These are phyloP conservation scores for Sugiyamaella novakii DNA, from an alignment of 1,139 yeast species.

Conservation along the genomic window DNA sequence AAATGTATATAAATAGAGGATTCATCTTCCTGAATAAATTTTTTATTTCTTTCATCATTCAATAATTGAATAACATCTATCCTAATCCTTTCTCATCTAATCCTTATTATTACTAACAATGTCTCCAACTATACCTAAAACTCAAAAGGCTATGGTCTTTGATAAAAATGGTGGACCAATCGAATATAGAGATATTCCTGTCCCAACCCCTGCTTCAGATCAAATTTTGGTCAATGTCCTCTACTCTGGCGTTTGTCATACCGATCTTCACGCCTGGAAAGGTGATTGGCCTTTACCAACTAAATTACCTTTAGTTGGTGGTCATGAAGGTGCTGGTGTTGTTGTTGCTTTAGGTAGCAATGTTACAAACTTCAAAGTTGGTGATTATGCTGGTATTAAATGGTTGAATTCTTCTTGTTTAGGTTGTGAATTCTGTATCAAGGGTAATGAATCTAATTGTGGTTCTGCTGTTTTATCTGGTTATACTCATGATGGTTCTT, in stretches of 20 bases:
- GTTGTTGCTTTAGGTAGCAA: slow-evolving; percentile 72
- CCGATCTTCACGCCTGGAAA: slow-evolving; percentile 72
- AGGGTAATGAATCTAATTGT: slow-evolving; percentile 71
- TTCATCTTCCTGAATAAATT: background rate
- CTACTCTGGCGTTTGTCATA: slow-evolving; percentile 70
- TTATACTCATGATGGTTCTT: slow-evolving; percentile 78
- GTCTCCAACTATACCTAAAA: slow-evolving; percentile 50
- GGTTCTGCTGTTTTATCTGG: slow-evolving; percentile 70
- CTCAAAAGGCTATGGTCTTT: slow-evolving; percentile 73
- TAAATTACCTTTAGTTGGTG: slow-evolving; percentile 73
- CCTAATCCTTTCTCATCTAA: background rate
- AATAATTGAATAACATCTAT: background rate
- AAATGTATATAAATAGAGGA: background rate
- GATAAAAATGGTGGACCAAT: slow-evolving; percentile 69
- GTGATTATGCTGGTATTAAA: slow-evolving; percentile 78
- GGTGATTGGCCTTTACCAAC: slow-evolving; percentile 71
- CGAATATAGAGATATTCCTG: slow-evolving; percentile 62
- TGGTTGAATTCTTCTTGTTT: slow-evolving; percentile 72
- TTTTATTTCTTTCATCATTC: background rate
- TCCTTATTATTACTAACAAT: background rate
- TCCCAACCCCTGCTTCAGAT: slow-evolving; percentile 60
- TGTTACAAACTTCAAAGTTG: slow-evolving; percentile 70
- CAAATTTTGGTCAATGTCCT: slow-evolving; percentile 63
- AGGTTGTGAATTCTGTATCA: slow-evolving; percentile 71
- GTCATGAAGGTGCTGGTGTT: slow-evolving; percentile 87